phyloP scores from a whole-genome alignment of 2,329 filamentous ascomycete genomes.

The Aspergillus candidus region DNA sequence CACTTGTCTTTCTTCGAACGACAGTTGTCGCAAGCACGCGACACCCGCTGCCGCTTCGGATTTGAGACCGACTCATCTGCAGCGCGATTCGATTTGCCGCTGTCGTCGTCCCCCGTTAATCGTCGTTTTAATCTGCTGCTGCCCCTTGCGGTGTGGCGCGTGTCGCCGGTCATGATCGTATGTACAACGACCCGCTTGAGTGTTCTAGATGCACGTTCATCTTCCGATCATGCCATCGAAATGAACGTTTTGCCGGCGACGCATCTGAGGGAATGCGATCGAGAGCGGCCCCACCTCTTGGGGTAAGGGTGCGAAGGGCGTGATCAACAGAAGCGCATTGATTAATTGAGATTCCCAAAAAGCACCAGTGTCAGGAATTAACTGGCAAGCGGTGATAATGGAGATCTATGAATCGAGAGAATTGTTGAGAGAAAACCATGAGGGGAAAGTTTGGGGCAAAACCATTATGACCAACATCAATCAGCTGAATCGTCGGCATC shows the following conservation, averaged over 20 bases:
- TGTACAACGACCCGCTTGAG: slow-evolving; percentile 20
- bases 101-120: slow-evolving; percentile 26
- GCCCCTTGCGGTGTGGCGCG: slow-evolving; percentile 25
- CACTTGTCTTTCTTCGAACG: slow-evolving; percentile 64
- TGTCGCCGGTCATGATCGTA: slow-evolving; percentile 29
- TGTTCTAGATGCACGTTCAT: slow-evolving; percentile 25
- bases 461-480: not conserved
- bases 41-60: slow-evolving; percentile 59
- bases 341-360: too few species aligned
- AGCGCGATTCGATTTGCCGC: slow-evolving; percentile 20
- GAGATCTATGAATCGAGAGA: slow-evolving; percentile 7
- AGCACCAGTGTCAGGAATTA: too few species aligned
- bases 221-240: slow-evolving; percentile 17
- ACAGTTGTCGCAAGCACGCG: slow-evolving; percentile 64
- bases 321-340: too few species aligned
- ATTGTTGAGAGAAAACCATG: slow-evolving; percentile 16
- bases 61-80: slow-evolving; percentile 27
- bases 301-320: too few species aligned
- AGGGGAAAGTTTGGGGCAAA: slow-evolving; percentile 12
- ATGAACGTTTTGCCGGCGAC: slow-evolving; percentile 28
- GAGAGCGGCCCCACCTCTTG: slow-evolving; percentile 4
- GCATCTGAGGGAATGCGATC: slow-evolving; percentile 5
- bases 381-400: not conserved
- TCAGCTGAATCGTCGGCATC: not conserved
- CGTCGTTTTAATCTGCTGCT: slow-evolving; percentile 28